Evolutionary conservation across 805 yeast species (phyloP).

Genomic region (Teunomyces lycoperdinae): DNA sequence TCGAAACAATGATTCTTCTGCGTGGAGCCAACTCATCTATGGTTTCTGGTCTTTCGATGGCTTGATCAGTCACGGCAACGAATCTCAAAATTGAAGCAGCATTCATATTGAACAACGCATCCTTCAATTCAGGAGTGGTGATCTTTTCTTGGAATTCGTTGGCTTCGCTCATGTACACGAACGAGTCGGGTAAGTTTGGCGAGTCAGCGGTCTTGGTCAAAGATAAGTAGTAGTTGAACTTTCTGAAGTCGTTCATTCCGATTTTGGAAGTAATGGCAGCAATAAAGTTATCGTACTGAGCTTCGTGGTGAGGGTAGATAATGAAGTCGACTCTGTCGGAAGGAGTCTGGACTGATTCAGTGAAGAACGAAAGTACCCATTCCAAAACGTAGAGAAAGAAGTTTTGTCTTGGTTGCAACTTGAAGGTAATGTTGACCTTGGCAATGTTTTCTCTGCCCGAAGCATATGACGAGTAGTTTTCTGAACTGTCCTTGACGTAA

Average conservation of each 20-base stretch:
- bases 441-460: constrained; percentile 83
- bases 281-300: constrained; percentile 64
- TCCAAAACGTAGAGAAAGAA: constrained; percentile 66
- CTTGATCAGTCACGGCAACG: constrained; percentile 82
- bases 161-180: constrained; percentile 86
- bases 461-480: constrained; percentile 70
- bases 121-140: constrained; percentile 44
- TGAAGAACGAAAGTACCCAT: constrained; percentile 53
- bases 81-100: constrained; percentile 54
- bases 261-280: constrained; percentile 83
- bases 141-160: constrained; percentile 73
- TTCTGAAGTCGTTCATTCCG: constrained; percentile 74
- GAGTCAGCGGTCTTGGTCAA: constrained; percentile 81
- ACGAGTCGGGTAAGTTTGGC: constrained; percentile 63
- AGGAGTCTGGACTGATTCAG: constrained; percentile 51
- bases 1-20: constrained; percentile 54
- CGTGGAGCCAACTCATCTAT: constrained; percentile 53
- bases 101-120: constrained; percentile 39
- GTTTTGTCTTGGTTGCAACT: constrained; percentile 78
- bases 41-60: constrained; percentile 64
- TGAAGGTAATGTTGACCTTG: constrained; percentile 57
- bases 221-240: constrained; percentile 75
- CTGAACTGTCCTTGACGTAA: constrained; percentile 60
- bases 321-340: constrained; percentile 60
- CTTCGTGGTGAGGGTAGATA: constrained; percentile 52